These are phyloP conservation scores for Kwoniella dejecticola DNA, from an alignment of 768 basidiomycete genomes.

Conservation along the genomic window DNA sequence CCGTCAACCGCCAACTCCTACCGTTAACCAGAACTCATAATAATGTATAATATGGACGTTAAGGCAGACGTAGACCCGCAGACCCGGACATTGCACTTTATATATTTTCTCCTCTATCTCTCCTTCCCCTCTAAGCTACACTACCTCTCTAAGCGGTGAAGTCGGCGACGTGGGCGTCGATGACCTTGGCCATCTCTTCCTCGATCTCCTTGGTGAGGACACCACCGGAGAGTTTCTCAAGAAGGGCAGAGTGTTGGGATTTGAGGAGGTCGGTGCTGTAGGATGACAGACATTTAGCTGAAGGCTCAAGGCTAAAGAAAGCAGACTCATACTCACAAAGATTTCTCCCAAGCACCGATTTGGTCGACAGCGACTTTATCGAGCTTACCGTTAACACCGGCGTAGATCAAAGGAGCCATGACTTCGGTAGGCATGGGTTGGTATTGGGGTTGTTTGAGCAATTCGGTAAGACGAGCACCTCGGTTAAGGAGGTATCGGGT, in stretches of 20 bases:
- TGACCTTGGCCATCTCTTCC: slow-evolving; percentile 64
- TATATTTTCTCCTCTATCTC: background rate
- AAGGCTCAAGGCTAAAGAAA: too few species aligned
- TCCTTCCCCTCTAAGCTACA: background rate
- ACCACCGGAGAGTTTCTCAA: slow-evolving; percentile 81
- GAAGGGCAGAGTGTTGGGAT: slow-evolving; percentile 70
- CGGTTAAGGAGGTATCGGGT: slow-evolving; percentile 97
- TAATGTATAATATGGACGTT: background rate
- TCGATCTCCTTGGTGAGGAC: slow-evolving; percentile 84
- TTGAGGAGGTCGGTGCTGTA: slow-evolving; percentile 73
- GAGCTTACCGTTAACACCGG: slow-evolving; percentile 98
- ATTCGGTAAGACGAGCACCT: slow-evolving; percentile 97
- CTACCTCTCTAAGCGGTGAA: slow-evolving; percentile 44
- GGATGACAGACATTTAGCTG: background rate
- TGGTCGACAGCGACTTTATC: slow-evolving; percentile 93
- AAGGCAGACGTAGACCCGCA: too few species aligned
- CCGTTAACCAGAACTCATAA: background rate
- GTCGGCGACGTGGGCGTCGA: slow-evolving; percentile 53
- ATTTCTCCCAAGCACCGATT: slow-evolving; percentile 61
- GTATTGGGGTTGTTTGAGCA: slow-evolving; percentile 93
- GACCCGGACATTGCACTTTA: background rate
- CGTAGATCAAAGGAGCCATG: slow-evolving; percentile 98
- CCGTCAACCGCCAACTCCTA: too few species aligned
- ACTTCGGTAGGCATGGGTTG: slow-evolving; percentile 80
- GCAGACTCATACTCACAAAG: slow-evolving; percentile 71